Evolutionary conservation across 306 rosid species (phyloP), one percentile per base, ranked within the genome.

Genomic region (Trifolium repens): DNA sequence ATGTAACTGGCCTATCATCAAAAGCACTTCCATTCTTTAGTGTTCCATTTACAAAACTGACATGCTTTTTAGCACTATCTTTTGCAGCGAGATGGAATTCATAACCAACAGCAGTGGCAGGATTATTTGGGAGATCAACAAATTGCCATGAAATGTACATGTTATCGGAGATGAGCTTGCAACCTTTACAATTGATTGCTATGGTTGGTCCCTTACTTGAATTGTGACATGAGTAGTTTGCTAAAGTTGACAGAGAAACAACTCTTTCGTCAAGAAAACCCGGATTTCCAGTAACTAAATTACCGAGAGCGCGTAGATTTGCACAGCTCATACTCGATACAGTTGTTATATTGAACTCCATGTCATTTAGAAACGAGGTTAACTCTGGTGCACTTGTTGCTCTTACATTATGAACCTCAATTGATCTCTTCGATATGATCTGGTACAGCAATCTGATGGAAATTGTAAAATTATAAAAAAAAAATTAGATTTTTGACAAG

Each of bases 71-170:
- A 47, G 81, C 74, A 74, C 35, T 30, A 84, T 82, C 87, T 76
- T 59, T 89, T 72, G 98, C 65, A 54, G 91, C 69, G 58, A 96
- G 89, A 80, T 84, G 84, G 88, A 96, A 96, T 82, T 89, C 89
- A 73, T 90, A 96, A 74, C 99, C 99, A 67, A 90, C 99, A n/a
- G 98, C 96, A 54, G 88, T 67, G 35, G 96, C 99, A 44, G 99
- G 99, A 84, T 39, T 84, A 73, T 84, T 82, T 19, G 96, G 97
- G 71, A 96, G 89, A 88, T 96, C 99, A 79, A 86, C 73, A 65
- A 84, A 96, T 52, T 83, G 87, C 99, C 98, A 96, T 6, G 99
- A 96, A 73, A 96, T 84, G 83, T 85, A 92, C 86, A 92, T 65
- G 69, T 75, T 83, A 81, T 96, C 99, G 74, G 58, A 81, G 75